Evolutionary conservation across 768 basidiomycete genomes (phyloP), one percentile per base, ranked within the genome.

Genomic region (Heimioporus sp.): DNA sequence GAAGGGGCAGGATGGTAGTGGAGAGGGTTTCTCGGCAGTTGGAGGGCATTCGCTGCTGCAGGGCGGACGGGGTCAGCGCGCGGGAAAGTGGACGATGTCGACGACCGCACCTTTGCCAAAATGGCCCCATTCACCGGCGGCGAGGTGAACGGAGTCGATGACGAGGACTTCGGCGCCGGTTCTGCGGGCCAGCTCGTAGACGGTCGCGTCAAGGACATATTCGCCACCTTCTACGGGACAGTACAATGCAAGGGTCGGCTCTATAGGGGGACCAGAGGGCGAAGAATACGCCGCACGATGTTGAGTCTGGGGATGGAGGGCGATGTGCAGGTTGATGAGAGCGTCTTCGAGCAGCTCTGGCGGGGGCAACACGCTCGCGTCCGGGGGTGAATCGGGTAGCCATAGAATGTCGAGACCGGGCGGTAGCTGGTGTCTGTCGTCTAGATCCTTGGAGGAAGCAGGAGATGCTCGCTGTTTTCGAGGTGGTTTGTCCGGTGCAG

Each of bases 211-310:
- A 19, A 94, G 76, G 20, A 94, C 78, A 65, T 88, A 85, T 55
- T 92, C 86, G 6, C 90, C 92, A 32, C 94, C 94, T 66, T 89
- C 86, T 43, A 65, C 39, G 7, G 94, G 95, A 56, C 89, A 92
- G 67, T 90, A 92, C 5, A 95, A 69, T 0, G 83, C 89, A n/a
- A 95, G 72, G 0, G 89, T 90, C 4, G 92, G 92, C 64, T 94
- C 92, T 30, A 81, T 61, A 0, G 80, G 77, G 24, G 81, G 74
- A 15, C 79, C 81, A 7, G 77, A 63, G 4, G 75, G 67, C 10
- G 85, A 71, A 13, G 81, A 53, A 68, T 84, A 85, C 0, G 82
- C 73, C 12, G 90, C 84, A 17, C 82, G 78, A 56, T 90, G 82
- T 64, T 93, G 91, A 5, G 85, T 86, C 67, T 89, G 83, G 2